A percentile compares a stretch with the other conserved stretches of the same genome.
Evolutionary conservation across 139 green algal species (phyloP).

Genomic region (Chlorella sp.): DNA sequence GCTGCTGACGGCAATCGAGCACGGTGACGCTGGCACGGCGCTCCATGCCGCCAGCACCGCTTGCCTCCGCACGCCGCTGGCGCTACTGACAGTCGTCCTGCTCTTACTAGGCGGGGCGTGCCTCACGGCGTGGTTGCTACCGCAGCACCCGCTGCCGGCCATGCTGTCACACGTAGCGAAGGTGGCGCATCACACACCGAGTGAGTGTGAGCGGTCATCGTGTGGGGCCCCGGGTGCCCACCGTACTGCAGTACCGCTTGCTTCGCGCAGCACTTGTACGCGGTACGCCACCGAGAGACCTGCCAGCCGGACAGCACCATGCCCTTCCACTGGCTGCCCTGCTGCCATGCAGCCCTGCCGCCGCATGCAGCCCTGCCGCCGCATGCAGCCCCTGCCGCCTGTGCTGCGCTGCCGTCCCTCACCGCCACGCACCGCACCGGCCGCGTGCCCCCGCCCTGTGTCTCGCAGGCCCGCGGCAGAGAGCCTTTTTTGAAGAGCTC

Average conservation of each 20-base stretch:
- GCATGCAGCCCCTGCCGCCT: too few species aligned
- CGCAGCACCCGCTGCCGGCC: neutral
- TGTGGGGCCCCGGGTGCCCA: neutral
- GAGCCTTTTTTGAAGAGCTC: constrained; percentile 18
- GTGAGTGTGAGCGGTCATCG: neutral
- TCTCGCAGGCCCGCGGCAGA: constrained; percentile 3
- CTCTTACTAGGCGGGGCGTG: neutral
- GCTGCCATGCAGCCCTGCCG: too few species aligned
- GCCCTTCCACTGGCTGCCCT: too few species aligned
- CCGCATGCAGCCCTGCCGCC: too few species aligned
- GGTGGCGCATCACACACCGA: neutral
- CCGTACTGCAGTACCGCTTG: neutral
- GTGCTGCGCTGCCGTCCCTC: neutral
- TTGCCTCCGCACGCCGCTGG: neutral
- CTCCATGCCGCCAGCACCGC: neutral
- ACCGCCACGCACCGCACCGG: too few species aligned
- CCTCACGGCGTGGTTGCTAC: neutral
- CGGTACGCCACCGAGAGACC: neutral
- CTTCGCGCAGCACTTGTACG: neutral
- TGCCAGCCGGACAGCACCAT: too few species aligned
- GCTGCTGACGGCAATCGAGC: neutral
- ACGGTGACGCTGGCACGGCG: neutral
- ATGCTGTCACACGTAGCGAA: neutral
- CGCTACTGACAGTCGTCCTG: neutral
- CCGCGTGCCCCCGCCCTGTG: neutral